phyloP scores from a whole-genome alignment of 306 rosid genomes.

The Inga laurina region DNA sequence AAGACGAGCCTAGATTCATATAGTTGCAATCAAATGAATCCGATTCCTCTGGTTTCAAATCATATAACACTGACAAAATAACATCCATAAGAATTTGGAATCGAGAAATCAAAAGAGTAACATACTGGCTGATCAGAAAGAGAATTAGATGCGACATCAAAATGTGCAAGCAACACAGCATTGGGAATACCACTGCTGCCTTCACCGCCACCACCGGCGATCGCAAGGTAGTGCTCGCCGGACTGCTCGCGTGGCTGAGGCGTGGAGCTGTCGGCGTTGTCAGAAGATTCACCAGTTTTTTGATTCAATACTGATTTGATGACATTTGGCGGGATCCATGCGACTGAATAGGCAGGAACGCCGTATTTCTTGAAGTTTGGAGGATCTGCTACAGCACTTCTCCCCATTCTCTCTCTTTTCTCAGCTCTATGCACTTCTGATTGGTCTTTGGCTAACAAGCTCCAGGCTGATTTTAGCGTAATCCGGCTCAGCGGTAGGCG shows the following conservation, averaged over 20 bases:
- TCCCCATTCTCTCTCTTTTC: slow-evolving; percentile 33
- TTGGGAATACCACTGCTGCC: slow-evolving; percentile 86
- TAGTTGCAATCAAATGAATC: slow-evolving; percentile 22
- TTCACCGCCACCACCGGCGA: slow-evolving; percentile 92
- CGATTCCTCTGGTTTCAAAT: not conserved
- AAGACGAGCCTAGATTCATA: slow-evolving; percentile 6
- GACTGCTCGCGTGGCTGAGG: slow-evolving; percentile 15
- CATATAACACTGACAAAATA: not conserved
- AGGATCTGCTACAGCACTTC: slow-evolving; percentile 33
- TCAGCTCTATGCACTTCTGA: too few relatives aligned
- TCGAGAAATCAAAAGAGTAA: not conserved
- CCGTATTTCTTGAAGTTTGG: slow-evolving; percentile 73
- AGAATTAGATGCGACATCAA: slow-evolving; percentile 53
- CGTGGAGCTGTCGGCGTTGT: slow-evolving; percentile 25
- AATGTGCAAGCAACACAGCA: slow-evolving; percentile 58
- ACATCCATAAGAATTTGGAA: slow-evolving; percentile 24
- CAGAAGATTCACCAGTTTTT: slow-evolving; percentile 38
- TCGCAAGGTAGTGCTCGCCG: slow-evolving; percentile 43
- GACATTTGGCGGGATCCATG: slow-evolving; percentile 56
- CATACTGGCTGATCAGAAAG: slow-evolving; percentile 72
- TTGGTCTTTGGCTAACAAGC: too few relatives aligned
- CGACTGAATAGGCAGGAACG: slow-evolving; percentile 73
- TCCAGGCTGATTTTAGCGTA: too few relatives aligned
- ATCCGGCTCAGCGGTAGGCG: too few relatives aligned
- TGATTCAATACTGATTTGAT: slow-evolving; percentile 34